These are phyloP conservation scores for Zarea fungicola DNA, from an alignment of 2,329 filamentous ascomycete genomes.

Conservation along the genomic window DNA sequence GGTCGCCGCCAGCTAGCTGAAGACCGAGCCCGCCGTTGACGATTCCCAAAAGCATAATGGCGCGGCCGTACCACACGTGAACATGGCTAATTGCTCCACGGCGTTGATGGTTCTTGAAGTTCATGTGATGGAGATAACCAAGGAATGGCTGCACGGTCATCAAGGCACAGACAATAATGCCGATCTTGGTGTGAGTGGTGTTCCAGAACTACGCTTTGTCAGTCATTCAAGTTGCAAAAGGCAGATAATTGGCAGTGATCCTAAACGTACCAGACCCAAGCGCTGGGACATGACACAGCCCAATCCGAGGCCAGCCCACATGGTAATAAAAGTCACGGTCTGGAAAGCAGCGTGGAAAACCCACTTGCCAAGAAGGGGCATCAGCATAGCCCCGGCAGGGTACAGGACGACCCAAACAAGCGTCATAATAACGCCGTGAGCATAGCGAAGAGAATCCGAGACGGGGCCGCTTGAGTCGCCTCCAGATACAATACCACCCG, in stretches of 20 bases:
- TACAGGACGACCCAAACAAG: constrained; percentile 54
- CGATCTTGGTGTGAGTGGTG: constrained; percentile 50
- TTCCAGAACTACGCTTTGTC: constrained; percentile 42
- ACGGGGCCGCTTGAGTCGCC: constrained; percentile 14
- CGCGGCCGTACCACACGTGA: constrained; percentile 60
- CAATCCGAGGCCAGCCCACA: constrained; percentile 57
- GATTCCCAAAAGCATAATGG: constrained; percentile 52
- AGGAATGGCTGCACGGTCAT: constrained; percentile 54
- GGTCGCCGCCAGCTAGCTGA: constrained; percentile 37
- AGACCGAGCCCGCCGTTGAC: constrained; percentile 61
- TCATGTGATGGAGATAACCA: constrained; percentile 52
- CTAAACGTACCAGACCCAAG: constrained; percentile 36
- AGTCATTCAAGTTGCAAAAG: constrained; percentile 4
- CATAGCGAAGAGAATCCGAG: constrained; percentile 28
- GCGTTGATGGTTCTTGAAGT: constrained; percentile 42
- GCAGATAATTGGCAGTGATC: neutral
- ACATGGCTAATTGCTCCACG: constrained; percentile 49
- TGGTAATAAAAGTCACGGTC: constrained; percentile 45
- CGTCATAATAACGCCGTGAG: constrained; percentile 58
- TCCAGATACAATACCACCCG: constrained; percentile 1
- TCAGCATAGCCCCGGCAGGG: constrained; percentile 54
- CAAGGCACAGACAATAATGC: constrained; percentile 48
- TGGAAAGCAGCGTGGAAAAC: constrained; percentile 54
- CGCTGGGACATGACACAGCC: constrained; percentile 45
- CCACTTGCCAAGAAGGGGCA: constrained; percentile 55